Base-by-base conservation (phyloP, 2,329 filamentous ascomycete species). In the Penicillium capsulatum region DNA sequence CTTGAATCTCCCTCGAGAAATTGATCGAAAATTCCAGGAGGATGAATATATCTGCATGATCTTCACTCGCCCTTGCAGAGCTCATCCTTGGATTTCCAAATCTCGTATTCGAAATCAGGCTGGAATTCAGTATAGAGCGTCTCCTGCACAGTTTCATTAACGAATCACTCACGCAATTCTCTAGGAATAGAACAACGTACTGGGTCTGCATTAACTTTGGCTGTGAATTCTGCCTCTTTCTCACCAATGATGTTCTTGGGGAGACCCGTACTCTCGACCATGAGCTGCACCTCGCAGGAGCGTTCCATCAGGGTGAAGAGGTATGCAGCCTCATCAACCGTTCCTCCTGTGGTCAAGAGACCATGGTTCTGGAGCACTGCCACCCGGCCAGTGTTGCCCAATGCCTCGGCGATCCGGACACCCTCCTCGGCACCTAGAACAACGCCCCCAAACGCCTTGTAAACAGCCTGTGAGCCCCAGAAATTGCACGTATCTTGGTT, bases 251-350 rank as follows among this genome's bases (percentile, higher is more conserved):
- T 20, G 3, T 28, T 14, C 53, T 77, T 77, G 17, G 66, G 59
- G 8, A 75, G 51, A 0, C 67, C 67, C 1, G 82, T 80, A 0
- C 81, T 80, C 60, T 86, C 82, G 22, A 80, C 77, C 50, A 72
- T 67, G 31, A 84, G 66, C 64, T 86, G 82, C 19, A 84, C 74
- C 33, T 77, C 72, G 57, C 82, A 86, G 33, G 75, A 77, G 32
- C 80, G 71, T 61, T 86, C 82, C 62, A 85, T 71, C 6, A 32
- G 10, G 19, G 9, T 27, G 55, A 83, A 82, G 22, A 85, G 59
- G 56, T 80, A 86, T 1, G 77, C 78, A 2, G 83, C 82, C 63
- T 86, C 83, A 55, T 86, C 83, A 1, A 86, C 82, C 0, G 83
- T 86, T 8, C 61, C 53, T 7, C 83, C 83, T 0, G 84, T 81